phyloP scores from a whole-genome alignment of 2,329 filamentous ascomycete genomes.

The Cucurbitaria berberidis region DNA sequence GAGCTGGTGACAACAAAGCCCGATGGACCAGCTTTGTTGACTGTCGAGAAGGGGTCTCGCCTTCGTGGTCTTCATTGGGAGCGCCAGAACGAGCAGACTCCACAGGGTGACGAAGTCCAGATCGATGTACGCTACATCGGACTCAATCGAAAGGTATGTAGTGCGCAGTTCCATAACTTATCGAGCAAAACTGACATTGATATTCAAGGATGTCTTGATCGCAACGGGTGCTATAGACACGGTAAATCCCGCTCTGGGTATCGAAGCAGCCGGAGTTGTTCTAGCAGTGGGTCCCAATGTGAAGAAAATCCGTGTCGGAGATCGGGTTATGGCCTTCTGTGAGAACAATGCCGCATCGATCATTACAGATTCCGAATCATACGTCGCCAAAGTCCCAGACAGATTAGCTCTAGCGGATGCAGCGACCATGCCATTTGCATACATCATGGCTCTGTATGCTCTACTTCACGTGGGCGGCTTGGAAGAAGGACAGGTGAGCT shows the following conservation, averaged over 20 bases:
- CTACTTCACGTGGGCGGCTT: conserved; percentile 29
- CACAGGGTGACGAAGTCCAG: conserved; percentile 17
- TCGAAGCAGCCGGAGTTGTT: conserved; percentile 26
- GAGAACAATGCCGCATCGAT: conserved; percentile 4
- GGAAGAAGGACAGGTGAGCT: conserved; percentile 17
- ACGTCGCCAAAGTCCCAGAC: conserved; percentile 31
- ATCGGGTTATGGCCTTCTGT: conserved; percentile 18
- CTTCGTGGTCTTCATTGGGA: too few species aligned
- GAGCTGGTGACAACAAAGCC: too few species aligned
- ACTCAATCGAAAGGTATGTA: conserved; percentile 37
- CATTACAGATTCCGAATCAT: neutral
- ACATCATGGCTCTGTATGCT: conserved; percentile 28
- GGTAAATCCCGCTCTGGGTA: neutral
- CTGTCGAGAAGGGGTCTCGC: too few species aligned
- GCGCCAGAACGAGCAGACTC: too few species aligned
- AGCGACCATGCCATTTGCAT: conserved; percentile 31
- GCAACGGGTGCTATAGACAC: neutral
- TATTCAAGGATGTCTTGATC: neutral
- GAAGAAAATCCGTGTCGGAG: conserved; percentile 13
- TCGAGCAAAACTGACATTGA: too few species aligned
- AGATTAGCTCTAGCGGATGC: conserved; percentile 34
- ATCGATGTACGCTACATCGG: conserved; percentile 22
- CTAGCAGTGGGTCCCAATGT: conserved; percentile 15
- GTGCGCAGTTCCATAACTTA: too few species aligned
- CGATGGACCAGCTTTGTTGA: too few species aligned